phyloP scores from a whole-genome alignment of 2,329 filamentous ascomycete species.

The Rhynchosporium secalis region DNA sequence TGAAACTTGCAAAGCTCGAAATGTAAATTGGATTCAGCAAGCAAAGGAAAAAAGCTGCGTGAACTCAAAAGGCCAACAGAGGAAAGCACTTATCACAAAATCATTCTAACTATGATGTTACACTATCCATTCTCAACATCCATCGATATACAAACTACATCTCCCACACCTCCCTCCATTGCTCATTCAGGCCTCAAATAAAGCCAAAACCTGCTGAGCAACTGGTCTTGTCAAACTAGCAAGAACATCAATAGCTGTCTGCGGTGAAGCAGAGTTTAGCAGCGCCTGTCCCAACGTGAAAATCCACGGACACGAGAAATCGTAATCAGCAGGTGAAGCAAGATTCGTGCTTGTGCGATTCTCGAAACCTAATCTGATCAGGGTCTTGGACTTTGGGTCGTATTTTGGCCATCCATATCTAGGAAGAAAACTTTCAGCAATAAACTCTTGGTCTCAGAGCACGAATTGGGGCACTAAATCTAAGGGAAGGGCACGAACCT shows the following conservation, averaged over 20 bases:
- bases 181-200: not conserved
- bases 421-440: not conserved
- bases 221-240: not conserved
- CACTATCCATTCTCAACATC: no score
- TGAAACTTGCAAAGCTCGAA: no score
- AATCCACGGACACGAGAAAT: constrained; percentile 9
- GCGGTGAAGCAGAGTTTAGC: not conserved
- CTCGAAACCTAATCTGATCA: constrained; percentile 25
- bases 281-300: constrained; percentile 6
- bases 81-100: no score
- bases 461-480: not conserved
- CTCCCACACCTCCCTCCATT: not conserved
- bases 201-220: constrained; percentile 8
- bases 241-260: constrained; percentile 8
- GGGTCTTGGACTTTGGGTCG: constrained; percentile 18
- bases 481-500: constrained; percentile 1
- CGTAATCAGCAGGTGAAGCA: constrained; percentile 11
- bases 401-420: constrained; percentile 28
- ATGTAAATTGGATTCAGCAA: no score
- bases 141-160: no score
- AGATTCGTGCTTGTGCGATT: constrained; percentile 27
- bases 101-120: no score
- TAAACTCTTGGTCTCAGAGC: not conserved
- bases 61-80: no score
- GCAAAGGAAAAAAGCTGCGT: no score